These are phyloP conservation scores for Nemania serpens DNA, from an alignment of 2,329 filamentous ascomycete species.

Conservation along the genomic window DNA sequence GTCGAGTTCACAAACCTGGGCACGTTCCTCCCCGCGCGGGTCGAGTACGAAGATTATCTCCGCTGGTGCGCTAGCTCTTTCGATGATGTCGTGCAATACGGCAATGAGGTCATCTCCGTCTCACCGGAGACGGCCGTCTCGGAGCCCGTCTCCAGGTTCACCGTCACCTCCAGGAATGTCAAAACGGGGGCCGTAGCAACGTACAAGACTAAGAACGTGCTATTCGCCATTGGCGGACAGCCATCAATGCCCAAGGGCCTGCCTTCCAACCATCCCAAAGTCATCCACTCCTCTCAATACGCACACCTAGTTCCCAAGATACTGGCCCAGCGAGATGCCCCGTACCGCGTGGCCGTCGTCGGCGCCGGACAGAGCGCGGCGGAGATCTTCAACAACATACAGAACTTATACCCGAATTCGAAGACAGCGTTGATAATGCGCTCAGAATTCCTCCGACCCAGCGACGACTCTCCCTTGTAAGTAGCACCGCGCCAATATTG, in stretches of 20 bases:
- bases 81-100: slow-evolving; percentile 72
- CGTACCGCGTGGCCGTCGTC: slow-evolving; percentile 80
- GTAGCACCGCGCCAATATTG: slow-evolving; percentile 42
- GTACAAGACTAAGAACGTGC: slow-evolving; percentile 67
- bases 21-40: slow-evolving; percentile 83
- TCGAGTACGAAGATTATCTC: slow-evolving; percentile 95
- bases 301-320: slow-evolving; percentile 66
- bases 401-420: slow-evolving; percentile 79
- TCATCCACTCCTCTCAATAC: slow-evolving; percentile 91
- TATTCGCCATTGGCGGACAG: slow-evolving; percentile 62
- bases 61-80: slow-evolving; percentile 89
- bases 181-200: slow-evolving; percentile 59
- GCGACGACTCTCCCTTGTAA: slow-evolving; percentile 95
- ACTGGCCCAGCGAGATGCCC: slow-evolving; percentile 57
- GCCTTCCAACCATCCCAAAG: slow-evolving; percentile 69
- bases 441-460: slow-evolving; percentile 81
- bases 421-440: slow-evolving; percentile 80
- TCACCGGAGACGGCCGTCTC: slow-evolving; percentile 59
- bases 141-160: slow-evolving; percentile 65
- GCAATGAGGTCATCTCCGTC: slow-evolving; percentile 75
- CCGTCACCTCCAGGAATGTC: slow-evolving; percentile 67
- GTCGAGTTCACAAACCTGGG: slow-evolving; percentile 88
- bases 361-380: slow-evolving; percentile 92
- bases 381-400: slow-evolving; percentile 92
- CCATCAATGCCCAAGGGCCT: slow-evolving; percentile 73